Evolutionary conservation across 768 basidiomycete species (phyloP), one percentile per base, ranked within the genome.

Genomic region (Amanita rimosa): DNA sequence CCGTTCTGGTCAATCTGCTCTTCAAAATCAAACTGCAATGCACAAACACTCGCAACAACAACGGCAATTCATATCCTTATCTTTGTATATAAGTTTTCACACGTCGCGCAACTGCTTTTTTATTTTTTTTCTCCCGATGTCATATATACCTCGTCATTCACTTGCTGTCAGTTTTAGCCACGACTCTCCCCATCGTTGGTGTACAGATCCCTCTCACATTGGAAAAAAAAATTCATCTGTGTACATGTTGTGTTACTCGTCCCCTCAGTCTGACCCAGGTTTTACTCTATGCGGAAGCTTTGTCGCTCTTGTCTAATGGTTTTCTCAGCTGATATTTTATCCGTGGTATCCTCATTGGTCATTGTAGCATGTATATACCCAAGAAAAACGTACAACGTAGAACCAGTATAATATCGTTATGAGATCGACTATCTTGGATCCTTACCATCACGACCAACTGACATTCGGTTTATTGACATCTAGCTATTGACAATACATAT

Each of bases 321-420:
- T 42, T 26, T 24, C 41, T 6, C 11, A n/a, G 41, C 24, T 26
- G 26, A 42, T 26, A 6, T 42, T 27, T n/a, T 26, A 29, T 10
- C 29, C 29, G 40, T 22, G 43, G 44, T 19, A 27, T 44, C 26
- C 29, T 21, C 22, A 43, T 21, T 26, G 43, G 27, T 44, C 11
- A 16, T 19, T 44, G 44, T 44, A 44, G 29, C 17, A 31, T 19
- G 33, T 35, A 37, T 9, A 37, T 24, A 3, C 21, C 45, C 31
- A 36, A 33, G 16, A 19, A 11, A 16, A 33, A 19, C 17, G 24
- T 24, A 46, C 31, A 46, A n/a, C 45, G 22, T 37, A 46, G 35
- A 46, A 46, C 13, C 26, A 37, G 35, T 22, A 46, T 46, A 46
- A 35, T 46, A 37, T 45, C 44, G 19, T 37, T 26, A 47, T 34